Evolutionary conservation across 805 yeast species (phyloP), one percentile per base, ranked within the genome.

Genomic region (Cyberlindnera petersonii): DNA sequence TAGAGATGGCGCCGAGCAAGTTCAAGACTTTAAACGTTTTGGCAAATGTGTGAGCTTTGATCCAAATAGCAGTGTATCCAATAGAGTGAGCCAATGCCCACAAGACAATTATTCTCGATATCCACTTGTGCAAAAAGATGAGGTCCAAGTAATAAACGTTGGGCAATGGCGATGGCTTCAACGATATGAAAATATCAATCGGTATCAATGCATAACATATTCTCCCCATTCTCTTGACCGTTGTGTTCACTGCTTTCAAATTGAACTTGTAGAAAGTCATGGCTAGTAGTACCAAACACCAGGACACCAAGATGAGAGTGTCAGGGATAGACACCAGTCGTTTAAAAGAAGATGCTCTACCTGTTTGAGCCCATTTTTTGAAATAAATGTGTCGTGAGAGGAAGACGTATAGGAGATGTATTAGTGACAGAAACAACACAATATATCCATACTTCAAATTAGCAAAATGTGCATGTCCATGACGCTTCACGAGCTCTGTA

Each of bases 61-160:
- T 31, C 86, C 83, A 83, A 41, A 66, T 64, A 9, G 61, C 53
- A 4, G 72, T 24, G 52, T 66, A 84, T 1, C 78, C 79, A 13
- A 75, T 32, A 1, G 77, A 65, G 51, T 84, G 94, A 4, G 70
- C 33, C 0, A 69, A 30, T 0, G 71, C 69, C 23, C 71, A 54
- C 0, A 67, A 43, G 1, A 78, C 53, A 17, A 81, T 70, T 2
- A 78, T 26, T 42, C 91, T 63, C 4, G 88, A 79, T 1, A 81
- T 47, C 89, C 91, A 82, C 50, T 81, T 82, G 55, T 84, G 94
- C 8, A 83, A 49, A 15, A 66, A 66, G 10, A 84, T 52, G 11
- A 75, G 60, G 37, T 74, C 75, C 42, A 80, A 56, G 50, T 84
- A 84, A 37, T 72, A 51, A 53, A 56, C 72, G 38, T 62, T 53